phyloP scores from a whole-genome alignment of 2,329 filamentous ascomycete genomes.

The Curvularia sp. region DNA sequence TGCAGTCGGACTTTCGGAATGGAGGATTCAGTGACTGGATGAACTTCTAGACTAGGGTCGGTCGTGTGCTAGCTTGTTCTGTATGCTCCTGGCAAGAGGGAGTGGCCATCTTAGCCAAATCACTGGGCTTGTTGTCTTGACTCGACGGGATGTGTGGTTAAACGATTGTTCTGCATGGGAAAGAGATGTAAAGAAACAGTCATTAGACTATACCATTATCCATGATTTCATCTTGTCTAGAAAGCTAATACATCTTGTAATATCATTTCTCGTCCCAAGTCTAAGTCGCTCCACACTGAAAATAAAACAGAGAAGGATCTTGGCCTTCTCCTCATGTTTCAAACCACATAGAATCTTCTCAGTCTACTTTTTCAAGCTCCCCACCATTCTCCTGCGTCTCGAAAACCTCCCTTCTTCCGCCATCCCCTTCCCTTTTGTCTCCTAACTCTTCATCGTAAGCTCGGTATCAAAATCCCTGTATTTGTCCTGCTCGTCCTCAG shows the following conservation, averaged over 20 bases:
- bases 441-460: not conserved
- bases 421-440: not conserved
- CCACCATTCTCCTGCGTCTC: slow-evolving; percentile 2
- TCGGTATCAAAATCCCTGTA: slow-evolving; percentile 5
- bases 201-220: too few relatives aligned
- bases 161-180: too few relatives aligned
- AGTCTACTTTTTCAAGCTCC: slow-evolving; percentile 5
- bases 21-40: not conserved
- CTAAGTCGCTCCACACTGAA: not conserved
- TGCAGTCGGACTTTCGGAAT: slow-evolving; percentile 2
- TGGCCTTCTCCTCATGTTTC: not conserved
- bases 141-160: too few relatives aligned
- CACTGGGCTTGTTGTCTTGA: too few relatives aligned
- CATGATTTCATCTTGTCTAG: too few relatives aligned
- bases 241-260: not conserved
- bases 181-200: too few relatives aligned
- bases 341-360: not conserved
- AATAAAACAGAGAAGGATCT: not conserved
- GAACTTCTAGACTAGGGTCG: not conserved
- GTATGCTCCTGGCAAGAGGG: too few relatives aligned
- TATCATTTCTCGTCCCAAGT: not conserved
- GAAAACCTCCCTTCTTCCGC: not conserved
- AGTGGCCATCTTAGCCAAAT: too few relatives aligned
- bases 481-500: not conserved
- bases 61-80: not conserved